Evolutionary conservation across 2,329 filamentous ascomycete genomes (phyloP).

Genomic region (Nigrospora sphaerica): DNA sequence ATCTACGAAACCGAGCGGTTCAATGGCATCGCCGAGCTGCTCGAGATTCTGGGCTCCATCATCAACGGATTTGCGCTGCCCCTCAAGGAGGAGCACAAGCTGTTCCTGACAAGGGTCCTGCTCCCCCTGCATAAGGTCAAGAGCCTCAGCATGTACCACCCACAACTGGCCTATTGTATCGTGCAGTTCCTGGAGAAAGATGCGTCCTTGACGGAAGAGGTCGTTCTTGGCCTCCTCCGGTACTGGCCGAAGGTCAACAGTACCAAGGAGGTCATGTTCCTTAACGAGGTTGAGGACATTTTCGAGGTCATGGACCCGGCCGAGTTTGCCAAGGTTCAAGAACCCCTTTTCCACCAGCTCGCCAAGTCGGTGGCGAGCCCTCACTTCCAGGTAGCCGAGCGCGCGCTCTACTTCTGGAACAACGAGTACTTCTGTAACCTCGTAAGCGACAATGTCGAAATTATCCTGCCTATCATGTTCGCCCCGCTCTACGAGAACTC

Average conservation of each 20-base stretch:
- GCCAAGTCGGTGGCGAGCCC: conserved; percentile 97
- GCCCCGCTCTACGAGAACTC: conserved; percentile 97
- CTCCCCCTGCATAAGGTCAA: conserved; percentile 97
- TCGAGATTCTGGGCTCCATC: conserved; percentile 96
- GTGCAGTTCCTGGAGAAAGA: conserved; percentile 99
- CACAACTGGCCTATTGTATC: conserved; percentile 96
- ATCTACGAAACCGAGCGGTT: conserved; percentile 98
- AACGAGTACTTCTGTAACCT: conserved; percentile 99
- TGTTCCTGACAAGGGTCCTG: conserved; percentile 89
- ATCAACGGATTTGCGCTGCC: conserved; percentile 98
- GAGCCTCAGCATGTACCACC: conserved; percentile 99
- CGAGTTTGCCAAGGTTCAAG: conserved; percentile 97
- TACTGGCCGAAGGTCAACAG: conserved; percentile 99
- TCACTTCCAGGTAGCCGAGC: conserved; percentile 97
- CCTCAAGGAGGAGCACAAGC: conserved; percentile 96
- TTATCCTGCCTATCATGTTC: conserved; percentile 99
- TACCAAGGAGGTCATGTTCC: conserved; percentile 99
- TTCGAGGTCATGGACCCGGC: conserved; percentile 99
- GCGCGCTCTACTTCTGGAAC: conserved; percentile 99
- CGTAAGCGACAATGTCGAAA: conserved; percentile 97
- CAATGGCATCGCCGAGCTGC: conserved; percentile 92
- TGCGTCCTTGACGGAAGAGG: conserved; percentile 92
- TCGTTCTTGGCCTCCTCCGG: conserved; percentile 85
- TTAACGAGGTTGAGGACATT: conserved; percentile 98
- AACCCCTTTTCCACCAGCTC: conserved; percentile 92